phyloP scores from a whole-genome alignment of 2,329 filamentous ascomycete species.

The Phyllosticta paracitricarpa region DNA sequence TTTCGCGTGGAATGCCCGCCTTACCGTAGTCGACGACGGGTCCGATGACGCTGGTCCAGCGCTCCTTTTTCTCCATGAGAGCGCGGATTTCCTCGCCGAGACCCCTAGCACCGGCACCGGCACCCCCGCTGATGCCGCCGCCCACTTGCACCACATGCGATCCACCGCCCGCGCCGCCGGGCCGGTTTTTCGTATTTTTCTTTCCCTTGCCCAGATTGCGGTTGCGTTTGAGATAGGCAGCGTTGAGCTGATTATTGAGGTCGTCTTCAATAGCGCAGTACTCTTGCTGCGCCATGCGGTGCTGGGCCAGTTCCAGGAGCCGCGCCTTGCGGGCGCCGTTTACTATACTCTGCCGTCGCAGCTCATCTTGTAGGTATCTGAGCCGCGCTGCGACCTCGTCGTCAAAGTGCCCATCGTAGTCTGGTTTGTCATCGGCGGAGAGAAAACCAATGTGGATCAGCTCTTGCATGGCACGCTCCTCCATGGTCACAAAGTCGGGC shows the following conservation, averaged over 20 bases:
- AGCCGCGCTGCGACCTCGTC: conserved; percentile 89
- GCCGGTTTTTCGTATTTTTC: conserved; percentile 63
- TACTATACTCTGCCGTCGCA: conserved; percentile 72
- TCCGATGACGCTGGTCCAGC: conserved; percentile 87
- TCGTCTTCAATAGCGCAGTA: conserved; percentile 96
- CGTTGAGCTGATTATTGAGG: conserved; percentile 87
- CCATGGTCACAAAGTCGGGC: conserved; percentile 75
- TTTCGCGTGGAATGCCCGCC: conserved; percentile 63
- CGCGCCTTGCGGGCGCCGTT: conserved; percentile 88
- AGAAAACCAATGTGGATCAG: conserved; percentile 85
- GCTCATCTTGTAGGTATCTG: conserved; percentile 69
- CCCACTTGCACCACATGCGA: conserved; percentile 47
- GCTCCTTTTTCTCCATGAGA: conserved; percentile 79
- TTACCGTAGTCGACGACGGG: conserved; percentile 81
- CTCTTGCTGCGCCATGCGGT: conserved; percentile 92
- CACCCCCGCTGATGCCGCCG: conserved; percentile 16
- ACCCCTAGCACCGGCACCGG: conserved; percentile 11
- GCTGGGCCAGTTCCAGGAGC: conserved; percentile 76
- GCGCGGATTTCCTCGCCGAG: conserved; percentile 88
- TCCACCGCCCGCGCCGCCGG: conserved; percentile 46
- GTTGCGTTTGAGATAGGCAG: conserved; percentile 90
- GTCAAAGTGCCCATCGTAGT: conserved; percentile 84
- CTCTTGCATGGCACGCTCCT: conserved; percentile 85
- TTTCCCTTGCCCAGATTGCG: conserved; percentile 90
- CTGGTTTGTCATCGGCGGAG: conserved; percentile 61